Percentiles rank a stretch among this genome's conserved stretches.
These are phyloP conservation scores for Sugiyamaella boreocaroliniensis DNA, from an alignment of 805 yeast species.

Conservation along the genomic window DNA sequence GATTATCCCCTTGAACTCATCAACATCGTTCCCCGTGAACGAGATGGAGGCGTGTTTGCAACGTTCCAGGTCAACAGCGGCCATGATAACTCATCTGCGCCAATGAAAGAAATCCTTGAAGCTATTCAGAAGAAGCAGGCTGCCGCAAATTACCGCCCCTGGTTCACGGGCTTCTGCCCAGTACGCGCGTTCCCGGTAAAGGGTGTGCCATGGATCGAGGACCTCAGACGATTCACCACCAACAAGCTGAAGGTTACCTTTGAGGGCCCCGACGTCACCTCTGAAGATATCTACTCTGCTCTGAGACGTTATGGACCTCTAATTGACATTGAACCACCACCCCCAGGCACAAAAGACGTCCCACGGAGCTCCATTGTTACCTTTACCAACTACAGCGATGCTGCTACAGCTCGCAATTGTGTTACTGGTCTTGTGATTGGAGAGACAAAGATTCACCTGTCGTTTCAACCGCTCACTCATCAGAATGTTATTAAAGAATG, in stretches of 20 bases:
- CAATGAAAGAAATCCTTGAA: constrained; percentile 43
- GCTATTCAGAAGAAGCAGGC: constrained; percentile 40
- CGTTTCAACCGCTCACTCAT: constrained; percentile 57
- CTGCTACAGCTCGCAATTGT: constrained; percentile 86
- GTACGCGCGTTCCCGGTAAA: constrained; percentile 66
- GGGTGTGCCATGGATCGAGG: constrained; percentile 97
- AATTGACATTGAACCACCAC: constrained; percentile 53
- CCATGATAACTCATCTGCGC: constrained; percentile 13
- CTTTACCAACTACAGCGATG: constrained; percentile 54
- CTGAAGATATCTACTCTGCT: constrained; percentile 72
- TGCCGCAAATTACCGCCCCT: constrained; percentile 22
- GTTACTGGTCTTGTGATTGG: constrained; percentile 63
- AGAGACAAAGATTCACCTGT: constrained; percentile 64
- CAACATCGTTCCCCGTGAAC: constrained; percentile 58
- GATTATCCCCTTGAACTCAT: constrained; percentile 38
- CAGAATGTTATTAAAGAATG: constrained; percentile 42
- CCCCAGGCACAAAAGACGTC: constrained; percentile 38
- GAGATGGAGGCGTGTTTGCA: constrained; percentile 95
- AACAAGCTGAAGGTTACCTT: constrained; percentile 56
- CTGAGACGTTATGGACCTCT: constrained; percentile 86
- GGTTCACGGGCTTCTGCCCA: constrained; percentile 36
- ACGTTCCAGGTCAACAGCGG: constrained; percentile 57
- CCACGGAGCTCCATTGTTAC: constrained; percentile 49
- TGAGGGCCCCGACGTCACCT: constrained; percentile 70
- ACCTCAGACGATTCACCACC: constrained; percentile 71